These are phyloP conservation scores for Aquanectria penicillioides DNA, from an alignment of 2,329 filamentous ascomycete species.

Conservation along the genomic window DNA sequence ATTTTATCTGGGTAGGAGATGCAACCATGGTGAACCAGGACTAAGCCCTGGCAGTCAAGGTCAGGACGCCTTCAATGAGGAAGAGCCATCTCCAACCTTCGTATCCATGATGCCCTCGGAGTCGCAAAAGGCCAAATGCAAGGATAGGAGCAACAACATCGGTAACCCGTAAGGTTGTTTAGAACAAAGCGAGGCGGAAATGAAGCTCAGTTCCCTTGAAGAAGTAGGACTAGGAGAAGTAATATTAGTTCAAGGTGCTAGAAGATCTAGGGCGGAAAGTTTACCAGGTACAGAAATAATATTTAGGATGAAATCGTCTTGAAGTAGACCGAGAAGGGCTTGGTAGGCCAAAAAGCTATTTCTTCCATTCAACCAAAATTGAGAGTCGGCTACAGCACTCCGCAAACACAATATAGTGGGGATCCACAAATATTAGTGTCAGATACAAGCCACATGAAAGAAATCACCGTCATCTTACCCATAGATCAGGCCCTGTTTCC, in stretches of 20 bases:
- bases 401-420: slow-evolving; percentile 66
- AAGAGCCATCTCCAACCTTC: slow-evolving; percentile 47
- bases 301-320: slow-evolving; percentile 59
- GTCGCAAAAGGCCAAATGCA: slow-evolving; percentile 36
- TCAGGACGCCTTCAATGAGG: slow-evolving; percentile 55
- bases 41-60: slow-evolving; percentile 34
- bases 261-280: background rate
- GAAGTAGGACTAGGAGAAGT: slow-evolving; percentile 41
- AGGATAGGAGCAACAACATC: slow-evolving; percentile 35
- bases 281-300: slow-evolving; percentile 38
- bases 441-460: background rate
- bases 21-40: slow-evolving; percentile 41
- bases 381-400: slow-evolving; percentile 62
- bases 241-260: slow-evolving; percentile 35
- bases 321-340: slow-evolving; percentile 52
- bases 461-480: slow-evolving; percentile 42
- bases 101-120: slow-evolving; percentile 34
- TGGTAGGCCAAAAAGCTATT: slow-evolving; percentile 52
- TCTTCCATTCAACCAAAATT: slow-evolving; percentile 54
- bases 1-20: slow-evolving; percentile 56
- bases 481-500: slow-evolving; percentile 60
- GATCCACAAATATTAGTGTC: slow-evolving; percentile 46
- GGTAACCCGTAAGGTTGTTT: slow-evolving; percentile 21
- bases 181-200: slow-evolving; percentile 30
- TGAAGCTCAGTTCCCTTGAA: slow-evolving; percentile 48